These are phyloP conservation scores for Kwoniella europaea DNA, from an alignment of 768 basidiomycete genomes.

Conservation along the genomic window DNA sequence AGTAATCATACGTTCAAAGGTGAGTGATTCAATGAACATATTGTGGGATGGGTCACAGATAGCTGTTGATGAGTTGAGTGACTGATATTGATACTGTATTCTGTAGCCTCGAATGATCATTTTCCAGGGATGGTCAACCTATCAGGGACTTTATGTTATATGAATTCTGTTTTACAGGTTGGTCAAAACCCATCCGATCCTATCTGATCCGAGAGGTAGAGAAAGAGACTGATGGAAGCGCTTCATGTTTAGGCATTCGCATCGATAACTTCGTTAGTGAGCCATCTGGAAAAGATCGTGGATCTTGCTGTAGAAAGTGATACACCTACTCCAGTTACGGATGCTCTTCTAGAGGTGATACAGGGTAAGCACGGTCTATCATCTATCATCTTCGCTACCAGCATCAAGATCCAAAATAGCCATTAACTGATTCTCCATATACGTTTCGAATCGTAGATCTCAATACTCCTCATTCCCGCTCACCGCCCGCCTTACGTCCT, in stretches of 20 bases:
- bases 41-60: too few species aligned
- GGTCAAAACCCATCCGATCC: conserved; percentile 13
- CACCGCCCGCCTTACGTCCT: conserved; percentile 72
- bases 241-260: conserved; percentile 74
- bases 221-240: conserved; percentile 24
- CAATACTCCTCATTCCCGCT: conserved; percentile 57
- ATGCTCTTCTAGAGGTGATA: conserved; percentile 74
- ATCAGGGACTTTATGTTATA: conserved; percentile 95
- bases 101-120: conserved; percentile 20
- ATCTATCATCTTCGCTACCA: background rate
- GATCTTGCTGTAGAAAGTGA: conserved; percentile 77
- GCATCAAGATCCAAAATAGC: too few species aligned
- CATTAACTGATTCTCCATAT: background rate
- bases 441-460: conserved; percentile 41
- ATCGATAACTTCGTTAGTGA: conserved; percentile 79
- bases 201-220: background rate
- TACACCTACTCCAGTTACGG: conserved; percentile 83
- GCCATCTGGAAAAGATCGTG: conserved; percentile 76
- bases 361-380: conserved; percentile 62
- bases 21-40: background rate
- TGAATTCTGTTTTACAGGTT: conserved; percentile 93
- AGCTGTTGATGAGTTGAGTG: too few species aligned
- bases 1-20: background rate
- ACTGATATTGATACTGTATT: too few species aligned
- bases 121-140: conserved; percentile 94